Percentiles rank a stretch among this genome's conserved stretches.
These are phyloP conservation scores for Umbellularia californica DNA, from an alignment of 164 flowering plant species.

Conservation along the genomic window DNA sequence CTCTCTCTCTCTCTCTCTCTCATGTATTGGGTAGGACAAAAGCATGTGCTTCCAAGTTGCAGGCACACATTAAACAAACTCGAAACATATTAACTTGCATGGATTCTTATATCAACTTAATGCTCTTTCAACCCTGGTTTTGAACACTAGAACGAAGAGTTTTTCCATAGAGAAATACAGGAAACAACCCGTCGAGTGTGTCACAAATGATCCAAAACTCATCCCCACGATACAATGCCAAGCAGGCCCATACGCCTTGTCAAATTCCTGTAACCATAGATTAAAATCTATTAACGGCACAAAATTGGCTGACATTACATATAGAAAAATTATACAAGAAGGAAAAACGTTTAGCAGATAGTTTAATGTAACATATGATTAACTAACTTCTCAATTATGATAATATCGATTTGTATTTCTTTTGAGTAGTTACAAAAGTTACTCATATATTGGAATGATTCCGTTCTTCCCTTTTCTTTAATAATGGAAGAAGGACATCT, in stretches of 20 bases:
- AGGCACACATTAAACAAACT: not conserved
- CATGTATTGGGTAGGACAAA: not conserved
- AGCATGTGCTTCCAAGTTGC: not conserved
- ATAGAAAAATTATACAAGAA: too few species aligned
- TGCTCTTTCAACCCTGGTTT: constrained; percentile 55
- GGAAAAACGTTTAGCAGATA: too few species aligned
- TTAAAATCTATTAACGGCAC: not conserved
- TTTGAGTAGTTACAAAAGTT: too few species aligned
- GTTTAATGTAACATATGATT: too few species aligned
- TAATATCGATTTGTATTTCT: too few species aligned
- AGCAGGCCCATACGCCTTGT: constrained; percentile 68
- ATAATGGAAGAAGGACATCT: too few species aligned
- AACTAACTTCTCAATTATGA: too few species aligned
- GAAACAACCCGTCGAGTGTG: constrained; percentile 69
- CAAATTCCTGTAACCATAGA: constrained; percentile 55
- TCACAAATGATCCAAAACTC: constrained; percentile 72
- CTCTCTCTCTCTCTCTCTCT: constrained; percentile 3
- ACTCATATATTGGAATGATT: too few species aligned
- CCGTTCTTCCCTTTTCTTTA: too few species aligned
- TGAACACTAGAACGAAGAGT: constrained; percentile 48
- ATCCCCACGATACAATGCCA: constrained; percentile 88
- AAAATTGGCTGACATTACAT: not conserved
- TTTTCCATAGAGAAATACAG: constrained; percentile 71
- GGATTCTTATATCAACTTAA: constrained; percentile 6
- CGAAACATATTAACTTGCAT: not conserved